These are phyloP conservation scores for Cystobasidium onofrii DNA, from an alignment of 768 basidiomycete species.

Conservation along the genomic window DNA sequence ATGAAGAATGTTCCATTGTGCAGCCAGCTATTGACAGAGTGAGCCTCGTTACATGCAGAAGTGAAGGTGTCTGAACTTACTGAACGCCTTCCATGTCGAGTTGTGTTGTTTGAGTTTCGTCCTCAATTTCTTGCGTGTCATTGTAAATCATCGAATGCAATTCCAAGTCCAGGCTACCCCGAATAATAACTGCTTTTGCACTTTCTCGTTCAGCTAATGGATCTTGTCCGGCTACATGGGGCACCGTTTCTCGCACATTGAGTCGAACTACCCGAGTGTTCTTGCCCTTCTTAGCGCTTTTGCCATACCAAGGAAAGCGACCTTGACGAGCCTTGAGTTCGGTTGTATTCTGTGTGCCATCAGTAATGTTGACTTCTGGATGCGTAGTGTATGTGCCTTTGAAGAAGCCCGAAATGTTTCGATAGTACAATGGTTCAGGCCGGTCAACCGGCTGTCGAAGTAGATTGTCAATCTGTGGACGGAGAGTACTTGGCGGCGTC, in stretches of 20 bases:
- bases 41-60: neutral
- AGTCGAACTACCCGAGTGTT: neutral
- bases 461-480: neutral
- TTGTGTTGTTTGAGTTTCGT: neutral
- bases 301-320: slow-evolving; percentile 28
- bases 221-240: neutral
- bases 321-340: slow-evolving; percentile 5
- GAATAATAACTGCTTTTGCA: slow-evolving; percentile 15
- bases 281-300: neutral
- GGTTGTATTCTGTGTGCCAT: neutral
- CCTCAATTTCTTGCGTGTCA: neutral
- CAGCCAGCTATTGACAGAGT: slow-evolving; percentile 35
- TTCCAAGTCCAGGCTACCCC: slow-evolving; percentile 8
- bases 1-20: slow-evolving; percentile 36
- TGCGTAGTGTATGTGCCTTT: slow-evolving; percentile 19
- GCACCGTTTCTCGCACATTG: slow-evolving; percentile 27
- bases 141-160: slow-evolving; percentile 11
- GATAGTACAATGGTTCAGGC: slow-evolving; percentile 18
- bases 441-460: neutral
- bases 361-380: slow-evolving; percentile 17
- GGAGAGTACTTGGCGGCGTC: slow-evolving; percentile 7
- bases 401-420: slow-evolving; percentile 32
- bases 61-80: slow-evolving; percentile 22
- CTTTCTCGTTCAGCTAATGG: neutral
- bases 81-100: slow-evolving; percentile 40